These are phyloP conservation scores for Croton laevigatus DNA, from an alignment of 441 rosid species.

Conservation along the genomic window DNA sequence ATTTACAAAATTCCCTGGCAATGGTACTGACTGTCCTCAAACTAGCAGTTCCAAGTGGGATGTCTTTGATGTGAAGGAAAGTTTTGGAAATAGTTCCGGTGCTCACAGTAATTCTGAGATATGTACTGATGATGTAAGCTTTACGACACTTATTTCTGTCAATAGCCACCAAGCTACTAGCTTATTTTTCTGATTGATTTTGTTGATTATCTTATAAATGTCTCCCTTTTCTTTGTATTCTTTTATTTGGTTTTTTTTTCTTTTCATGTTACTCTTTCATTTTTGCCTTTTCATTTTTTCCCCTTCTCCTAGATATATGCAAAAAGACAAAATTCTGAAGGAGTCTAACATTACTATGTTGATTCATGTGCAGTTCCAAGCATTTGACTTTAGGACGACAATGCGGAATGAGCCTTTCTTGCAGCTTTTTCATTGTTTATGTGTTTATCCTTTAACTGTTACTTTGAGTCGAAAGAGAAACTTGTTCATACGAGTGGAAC, in stretches of 20 bases:
- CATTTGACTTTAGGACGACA: slow-evolving; percentile 96
- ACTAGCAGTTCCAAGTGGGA: slow-evolving; percentile 60
- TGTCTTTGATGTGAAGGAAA: slow-evolving; percentile 56
- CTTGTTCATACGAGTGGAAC: slow-evolving; percentile 83
- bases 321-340: not conserved
- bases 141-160: slow-evolving; percentile 10
- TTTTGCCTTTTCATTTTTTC: not conserved
- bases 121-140: slow-evolving; percentile 67
- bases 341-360: slow-evolving; percentile 23
- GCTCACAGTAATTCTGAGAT: slow-evolving; percentile 52
- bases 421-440: slow-evolving; percentile 95
- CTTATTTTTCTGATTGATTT: not conserved
- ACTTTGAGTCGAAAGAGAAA: slow-evolving; percentile 95
- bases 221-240: not conserved
- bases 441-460: slow-evolving; percentile 84
- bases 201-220: not conserved
- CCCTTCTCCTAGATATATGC: not conserved
- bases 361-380: slow-evolving; percentile 61
- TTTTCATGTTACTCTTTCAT: not conserved
- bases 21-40: slow-evolving; percentile 67
- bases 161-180: too few relatives aligned
- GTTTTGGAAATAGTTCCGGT: slow-evolving; percentile 56
- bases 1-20: slow-evolving; percentile 61
- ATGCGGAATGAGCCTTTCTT: slow-evolving; percentile 96
- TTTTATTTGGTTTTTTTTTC: not conserved